A percentile compares a stretch with the other conserved stretches of the same genome.
Evolutionary conservation across 2,329 filamentous ascomycete genomes (phyloP).

Genomic region (Aspergillus sojae): DNA sequence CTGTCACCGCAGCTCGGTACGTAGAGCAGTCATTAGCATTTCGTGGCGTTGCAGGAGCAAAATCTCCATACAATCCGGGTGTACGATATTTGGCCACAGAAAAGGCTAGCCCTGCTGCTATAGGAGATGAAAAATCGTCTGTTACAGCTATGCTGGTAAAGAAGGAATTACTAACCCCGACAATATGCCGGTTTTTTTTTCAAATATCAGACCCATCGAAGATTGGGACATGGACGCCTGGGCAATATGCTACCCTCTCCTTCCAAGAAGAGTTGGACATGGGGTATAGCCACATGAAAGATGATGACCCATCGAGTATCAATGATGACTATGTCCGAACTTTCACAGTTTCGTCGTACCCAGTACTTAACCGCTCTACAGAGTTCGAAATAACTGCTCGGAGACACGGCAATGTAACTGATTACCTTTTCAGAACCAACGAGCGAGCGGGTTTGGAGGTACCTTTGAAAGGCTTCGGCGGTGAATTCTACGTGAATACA

Average conservation of each 20-base stretch:
- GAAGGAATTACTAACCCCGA: conserved; percentile 65
- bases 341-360: conserved; percentile 74
- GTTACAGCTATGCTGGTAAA: conserved; percentile 59
- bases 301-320: conserved; percentile 74
- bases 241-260: conserved; percentile 77
- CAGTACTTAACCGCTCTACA: conserved; percentile 40
- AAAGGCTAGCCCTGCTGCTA: conserved; percentile 31
- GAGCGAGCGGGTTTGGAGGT: conserved; percentile 60
- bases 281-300: conserved; percentile 82
- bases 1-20: conserved; percentile 61
- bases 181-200: conserved; percentile 68
- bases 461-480: conserved; percentile 73
- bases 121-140: conserved; percentile 18
- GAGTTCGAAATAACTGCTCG: conserved; percentile 74
- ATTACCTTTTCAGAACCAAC: conserved; percentile 64
- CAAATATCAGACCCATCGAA: conserved; percentile 43
- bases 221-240: conserved; percentile 61
- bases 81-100: conserved; percentile 68
- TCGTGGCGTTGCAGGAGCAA: conserved; percentile 60
- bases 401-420: conserved; percentile 69
- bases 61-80: conserved; percentile 78
- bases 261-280: conserved; percentile 69
- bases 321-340: conserved; percentile 86
- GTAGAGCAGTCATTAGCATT: conserved; percentile 70
- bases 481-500: conserved; percentile 56